phyloP scores from a whole-genome alignment of 352 stramenopile species.

The Plasmopara viticola region DNA sequence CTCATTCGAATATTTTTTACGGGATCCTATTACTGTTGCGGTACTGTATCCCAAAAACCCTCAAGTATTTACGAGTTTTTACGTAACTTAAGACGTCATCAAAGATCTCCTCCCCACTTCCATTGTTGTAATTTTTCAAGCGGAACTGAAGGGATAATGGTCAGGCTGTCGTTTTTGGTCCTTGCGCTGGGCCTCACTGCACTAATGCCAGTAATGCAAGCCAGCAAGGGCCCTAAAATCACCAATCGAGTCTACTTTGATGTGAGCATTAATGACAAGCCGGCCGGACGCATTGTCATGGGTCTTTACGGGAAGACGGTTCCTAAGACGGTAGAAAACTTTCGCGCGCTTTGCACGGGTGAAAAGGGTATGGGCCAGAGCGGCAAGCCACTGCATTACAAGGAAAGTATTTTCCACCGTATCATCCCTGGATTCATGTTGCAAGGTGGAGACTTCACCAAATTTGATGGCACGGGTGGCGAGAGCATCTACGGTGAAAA shows the following conservation, averaged over 20 bases:
- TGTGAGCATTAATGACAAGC: slow-evolving; percentile 89
- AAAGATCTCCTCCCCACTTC: slow-evolving; percentile 7
- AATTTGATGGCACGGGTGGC: slow-evolving; percentile 69
- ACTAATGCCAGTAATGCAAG: slow-evolving; percentile 28
- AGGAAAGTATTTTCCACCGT: slow-evolving; percentile 94
- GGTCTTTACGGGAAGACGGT: slow-evolving; percentile 78
- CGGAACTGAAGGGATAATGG: slow-evolving; percentile 25
- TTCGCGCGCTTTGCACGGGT: slow-evolving; percentile 96
- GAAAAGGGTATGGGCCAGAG: slow-evolving; percentile 91
- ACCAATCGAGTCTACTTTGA: slow-evolving; percentile 95
- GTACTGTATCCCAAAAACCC: too few relatives aligned
- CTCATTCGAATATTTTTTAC: too few relatives aligned
- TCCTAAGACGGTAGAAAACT: slow-evolving; percentile 92
- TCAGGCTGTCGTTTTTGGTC: slow-evolving; percentile 41
- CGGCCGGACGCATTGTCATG: slow-evolving; percentile 80
- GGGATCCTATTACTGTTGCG: too few relatives aligned
- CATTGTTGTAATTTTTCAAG: slow-evolving; percentile 2
- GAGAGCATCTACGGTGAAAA: slow-evolving; percentile 77
- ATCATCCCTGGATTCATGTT: slow-evolving; percentile 95
- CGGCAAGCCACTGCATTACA: slow-evolving; percentile 97
- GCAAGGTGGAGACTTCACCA: slow-evolving; percentile 82
- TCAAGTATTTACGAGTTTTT: background rate
- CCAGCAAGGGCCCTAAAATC: slow-evolving; percentile 58
- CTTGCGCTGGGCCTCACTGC: slow-evolving; percentile 39
- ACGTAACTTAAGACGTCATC: slow-evolving; percentile 4